phyloP scores from a whole-genome alignment of 768 basidiomycete genomes.

The Rhodotorula taiwanensis region DNA sequence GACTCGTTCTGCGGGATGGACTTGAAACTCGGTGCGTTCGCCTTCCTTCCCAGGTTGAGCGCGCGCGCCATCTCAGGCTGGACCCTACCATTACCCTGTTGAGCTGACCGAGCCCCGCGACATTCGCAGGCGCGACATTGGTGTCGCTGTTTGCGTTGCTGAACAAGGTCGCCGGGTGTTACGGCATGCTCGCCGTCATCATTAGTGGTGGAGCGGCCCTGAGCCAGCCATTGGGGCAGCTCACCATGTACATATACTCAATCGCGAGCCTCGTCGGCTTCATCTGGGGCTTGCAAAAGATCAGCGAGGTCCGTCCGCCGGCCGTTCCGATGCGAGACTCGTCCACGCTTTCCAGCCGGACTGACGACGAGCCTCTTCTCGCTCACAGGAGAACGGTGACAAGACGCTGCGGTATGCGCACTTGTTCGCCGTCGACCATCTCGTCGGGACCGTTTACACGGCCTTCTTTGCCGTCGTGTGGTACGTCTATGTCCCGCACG shows the following conservation, averaged over 20 bases:
- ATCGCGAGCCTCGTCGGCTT: slow-evolving; percentile 70
- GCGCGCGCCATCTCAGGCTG: no score
- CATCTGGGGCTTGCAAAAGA: slow-evolving; percentile 78
- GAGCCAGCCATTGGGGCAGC: slow-evolving; percentile 58
- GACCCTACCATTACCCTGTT: no score
- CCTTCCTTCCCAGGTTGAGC: no score
- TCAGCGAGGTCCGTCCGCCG: slow-evolving; percentile 62
- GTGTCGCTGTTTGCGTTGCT: slow-evolving; percentile 84
- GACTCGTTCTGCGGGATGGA: slow-evolving; percentile 76
- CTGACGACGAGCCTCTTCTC: not conserved
- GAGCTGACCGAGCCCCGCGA: no score
- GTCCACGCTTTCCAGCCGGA: not conserved
- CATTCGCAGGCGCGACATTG: slow-evolving; percentile 60
- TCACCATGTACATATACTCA: slow-evolving; percentile 90
- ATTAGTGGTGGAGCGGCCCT: slow-evolving; percentile 64
- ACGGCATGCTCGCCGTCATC: slow-evolving; percentile 84
- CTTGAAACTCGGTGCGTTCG: slow-evolving; percentile 66
- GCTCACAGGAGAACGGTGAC: slow-evolving; percentile 71
- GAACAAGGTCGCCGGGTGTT: slow-evolving; percentile 93
- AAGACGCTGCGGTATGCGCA: slow-evolving; percentile 84
- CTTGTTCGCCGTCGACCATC: slow-evolving; percentile 82
- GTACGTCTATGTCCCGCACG: slow-evolving; percentile 89
- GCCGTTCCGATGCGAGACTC: not conserved
- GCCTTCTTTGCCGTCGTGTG: slow-evolving; percentile 79
- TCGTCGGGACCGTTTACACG: slow-evolving; percentile 86